A percentile compares a stretch with the other conserved stretches of the same genome.
Conservation (phyloP, 768 basidiomycete genomes). For the Podaxis mareebaensis region DNA sequence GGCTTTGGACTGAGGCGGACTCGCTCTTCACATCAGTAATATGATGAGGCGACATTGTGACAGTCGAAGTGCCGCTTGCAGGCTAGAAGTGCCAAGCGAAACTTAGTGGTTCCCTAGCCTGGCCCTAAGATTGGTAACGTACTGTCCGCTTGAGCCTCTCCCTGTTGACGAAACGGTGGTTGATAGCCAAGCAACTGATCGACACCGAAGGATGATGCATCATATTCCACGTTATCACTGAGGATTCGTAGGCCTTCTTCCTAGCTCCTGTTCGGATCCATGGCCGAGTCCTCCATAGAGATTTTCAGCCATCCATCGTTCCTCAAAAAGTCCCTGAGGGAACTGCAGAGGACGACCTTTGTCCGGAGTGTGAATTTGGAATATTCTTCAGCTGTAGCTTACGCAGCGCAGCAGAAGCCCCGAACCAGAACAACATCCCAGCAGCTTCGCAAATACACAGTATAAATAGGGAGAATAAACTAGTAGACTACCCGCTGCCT, state of each 20-base stretch:
- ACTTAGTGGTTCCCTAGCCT: background rate
- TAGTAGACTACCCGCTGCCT: too few relatives aligned
- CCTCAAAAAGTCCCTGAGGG: too few relatives aligned
- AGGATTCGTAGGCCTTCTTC: background rate
- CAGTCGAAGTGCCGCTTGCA: background rate
- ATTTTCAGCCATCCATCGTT: background rate
- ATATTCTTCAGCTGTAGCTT: too few relatives aligned
- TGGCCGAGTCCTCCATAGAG: background rate
- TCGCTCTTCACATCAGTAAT: background rate
- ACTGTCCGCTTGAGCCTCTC: background rate
- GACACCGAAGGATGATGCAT: background rate
- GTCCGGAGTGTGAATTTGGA: too few relatives aligned
- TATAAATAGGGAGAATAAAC: too few relatives aligned
- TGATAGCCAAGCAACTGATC: background rate
- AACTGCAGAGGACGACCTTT: too few relatives aligned
- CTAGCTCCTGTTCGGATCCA: background rate
- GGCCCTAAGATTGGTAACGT: background rate
- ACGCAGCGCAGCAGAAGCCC: too few relatives aligned
- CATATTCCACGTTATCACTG: background rate
- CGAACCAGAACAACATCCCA: too few relatives aligned
- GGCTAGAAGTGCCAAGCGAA: slow-evolving; percentile 6
- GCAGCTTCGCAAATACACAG: too few relatives aligned
- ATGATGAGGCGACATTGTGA: background rate
- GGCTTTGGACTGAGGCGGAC: background rate
- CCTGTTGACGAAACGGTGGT: background rate